phyloP scores from a whole-genome alignment of 2,329 filamentous ascomycete genomes.

The Alternaria triticina region DNA sequence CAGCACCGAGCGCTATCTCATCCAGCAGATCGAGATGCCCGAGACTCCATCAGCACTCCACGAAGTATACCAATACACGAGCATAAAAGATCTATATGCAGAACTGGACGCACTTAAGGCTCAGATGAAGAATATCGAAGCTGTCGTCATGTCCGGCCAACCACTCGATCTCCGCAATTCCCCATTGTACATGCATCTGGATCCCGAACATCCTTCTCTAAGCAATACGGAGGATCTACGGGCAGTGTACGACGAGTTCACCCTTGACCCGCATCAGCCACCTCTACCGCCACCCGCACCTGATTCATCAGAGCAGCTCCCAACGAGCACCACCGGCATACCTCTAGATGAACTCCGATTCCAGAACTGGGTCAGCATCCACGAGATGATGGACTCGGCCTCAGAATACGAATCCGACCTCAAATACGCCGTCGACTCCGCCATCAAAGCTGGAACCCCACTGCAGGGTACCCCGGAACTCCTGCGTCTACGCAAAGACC shows the following conservation, averaged over 20 bases:
- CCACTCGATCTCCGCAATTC: slow-evolving; percentile 45
- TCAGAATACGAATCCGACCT: slow-evolving; percentile 25
- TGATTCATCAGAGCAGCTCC: slow-evolving; percentile 5
- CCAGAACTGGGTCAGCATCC: slow-evolving; percentile 57
- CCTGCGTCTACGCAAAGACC: slow-evolving; percentile 6
- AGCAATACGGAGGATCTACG: slow-evolving; percentile 39
- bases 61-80: slow-evolving; percentile 17
- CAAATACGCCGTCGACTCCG: slow-evolving; percentile 10
- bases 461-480: slow-evolving; percentile 3
- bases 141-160: slow-evolving; percentile 40
- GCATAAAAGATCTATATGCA: slow-evolving; percentile 17
- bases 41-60: neutral
- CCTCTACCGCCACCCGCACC: slow-evolving; percentile 18
- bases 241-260: slow-evolving; percentile 53
- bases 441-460: slow-evolving; percentile 15
- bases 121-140: slow-evolving; percentile 36
- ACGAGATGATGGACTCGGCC: slow-evolving; percentile 53
- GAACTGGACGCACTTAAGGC: slow-evolving; percentile 29
- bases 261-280: slow-evolving; percentile 48
- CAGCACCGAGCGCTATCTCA: slow-evolving; percentile 13
- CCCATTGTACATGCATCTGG: slow-evolving; percentile 48
- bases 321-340: slow-evolving; percentile 48
- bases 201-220: slow-evolving; percentile 27
- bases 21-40: slow-evolving; percentile 6
- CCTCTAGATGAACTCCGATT: slow-evolving; percentile 55